Base-by-base conservation (phyloP, 2,329 filamentous ascomycete genomes). In the Onygenales sp. region DNA sequence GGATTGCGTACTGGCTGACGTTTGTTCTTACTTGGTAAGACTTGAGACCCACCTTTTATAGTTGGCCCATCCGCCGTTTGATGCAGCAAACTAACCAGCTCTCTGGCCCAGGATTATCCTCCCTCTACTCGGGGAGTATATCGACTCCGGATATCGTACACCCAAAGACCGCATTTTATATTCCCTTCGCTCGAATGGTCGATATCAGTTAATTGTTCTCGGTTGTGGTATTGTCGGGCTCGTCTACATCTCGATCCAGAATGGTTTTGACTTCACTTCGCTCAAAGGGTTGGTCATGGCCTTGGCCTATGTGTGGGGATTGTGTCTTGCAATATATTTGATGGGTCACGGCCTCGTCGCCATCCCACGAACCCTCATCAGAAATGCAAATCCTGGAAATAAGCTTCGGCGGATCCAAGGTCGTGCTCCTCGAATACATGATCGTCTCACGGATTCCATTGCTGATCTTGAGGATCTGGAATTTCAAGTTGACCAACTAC, bases 301-400 rank as follows among this genome's bases (percentile, higher is more conserved):
- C 11, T 75, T 97, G 55, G 88, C 92, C 39, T 98, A 98, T 69
- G 88, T 89, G 56, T 97, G 91, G 87, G 90, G 91, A 62, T 74
- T 98, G 61, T 78, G 92, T 4, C 77, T 97, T 51, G 93, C 91
- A 45, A 95, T 98, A 57, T 97, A 95, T 65, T 78, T 98, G 42
- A 97, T 98, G 92, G 93, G 93, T 6, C 93, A 98, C 69, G 93
- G 93, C 6, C 77, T 98, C 31, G 93, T 98, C 34, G 87, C 91
- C 1, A 87, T 98, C 54, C 93, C 93, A 0, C 80, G 92, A 59
- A 82, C 81, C 39, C 75, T 98, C 13, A 86, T 93, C 63, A 83
- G 86, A 55, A 86, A 88, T 64, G 86, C 90, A 34, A 89, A 84
- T 64, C 82, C 91, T 45, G 87, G 84, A 59, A 82, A 82, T 48